Percentiles rank a stretch among this genome's conserved stretches.
phyloP scores from a whole-genome alignment of 208 protist genomes.

The Leishmania mexicana region DNA sequence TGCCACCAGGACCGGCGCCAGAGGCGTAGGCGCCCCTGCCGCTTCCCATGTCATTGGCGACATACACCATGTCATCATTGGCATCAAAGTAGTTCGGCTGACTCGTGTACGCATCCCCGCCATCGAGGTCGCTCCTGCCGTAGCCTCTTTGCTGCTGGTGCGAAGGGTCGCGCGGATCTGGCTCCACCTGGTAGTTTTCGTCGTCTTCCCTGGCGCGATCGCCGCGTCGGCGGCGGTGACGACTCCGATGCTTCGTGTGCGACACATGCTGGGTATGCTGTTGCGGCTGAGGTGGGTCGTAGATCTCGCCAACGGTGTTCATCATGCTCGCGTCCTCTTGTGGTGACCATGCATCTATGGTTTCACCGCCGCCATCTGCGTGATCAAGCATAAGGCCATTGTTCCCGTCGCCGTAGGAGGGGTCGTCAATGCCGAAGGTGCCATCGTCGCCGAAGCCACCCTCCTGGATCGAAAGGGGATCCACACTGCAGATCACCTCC shows the following conservation, averaged over 20 bases:
- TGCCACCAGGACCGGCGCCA: conserved; percentile 6
- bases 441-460: conserved; percentile 6
- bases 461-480: conserved; percentile 19
- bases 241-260: conserved; percentile 33
- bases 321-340: conserved; percentile 17
- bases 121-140: conserved; percentile 6
- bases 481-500: conserved; percentile 19
- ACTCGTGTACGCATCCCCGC: background rate
- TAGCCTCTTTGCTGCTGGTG: conserved; percentile 10
- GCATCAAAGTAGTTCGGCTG: conserved; percentile 22
- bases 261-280: conserved; percentile 19
- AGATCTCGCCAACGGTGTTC: conserved; percentile 20
- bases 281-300: conserved; percentile 3
- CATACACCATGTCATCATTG: conserved; percentile 23
- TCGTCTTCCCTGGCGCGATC: conserved; percentile 5
- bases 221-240: conserved; percentile 9
- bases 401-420: conserved; percentile 11
- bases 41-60: conserved; percentile 9
- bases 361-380: conserved; percentile 9
- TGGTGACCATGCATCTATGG: conserved; percentile 28
- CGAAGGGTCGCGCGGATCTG: conserved; percentile 19
- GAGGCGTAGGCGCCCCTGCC: conserved; percentile 6
- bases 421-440: conserved; percentile 1
- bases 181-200: conserved; percentile 19
- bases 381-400: conserved; percentile 5